Percentiles rank a stretch among this genome's conserved stretches.
Evolutionary conservation across 2,329 filamentous ascomycete genomes (phyloP).

Genomic region (Teratosphaeria nubilosa): DNA sequence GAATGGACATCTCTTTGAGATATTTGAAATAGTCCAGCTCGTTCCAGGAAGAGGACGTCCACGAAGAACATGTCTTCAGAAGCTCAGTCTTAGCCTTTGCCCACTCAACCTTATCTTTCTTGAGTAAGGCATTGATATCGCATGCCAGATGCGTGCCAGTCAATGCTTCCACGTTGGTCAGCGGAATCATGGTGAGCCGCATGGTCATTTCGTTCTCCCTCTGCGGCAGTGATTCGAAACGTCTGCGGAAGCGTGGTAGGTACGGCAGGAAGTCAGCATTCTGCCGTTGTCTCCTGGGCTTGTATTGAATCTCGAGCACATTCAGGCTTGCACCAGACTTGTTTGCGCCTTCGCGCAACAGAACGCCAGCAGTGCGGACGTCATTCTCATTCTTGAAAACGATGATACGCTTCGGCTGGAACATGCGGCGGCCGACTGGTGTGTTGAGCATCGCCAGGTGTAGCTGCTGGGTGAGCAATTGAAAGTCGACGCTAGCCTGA

Average conservation of each 20-base stretch:
- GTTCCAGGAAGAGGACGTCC: conserved; percentile 66
- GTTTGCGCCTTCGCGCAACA: conserved; percentile 63
- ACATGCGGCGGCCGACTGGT: conserved; percentile 72
- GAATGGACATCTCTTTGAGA: conserved; percentile 71
- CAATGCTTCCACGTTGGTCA: conserved; percentile 75
- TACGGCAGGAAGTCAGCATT: conserved; percentile 83
- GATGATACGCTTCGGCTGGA: conserved; percentile 63
- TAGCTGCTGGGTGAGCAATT: conserved; percentile 68
- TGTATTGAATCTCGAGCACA: conserved; percentile 62
- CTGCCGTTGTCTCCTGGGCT: conserved; percentile 57
- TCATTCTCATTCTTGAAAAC: conserved; percentile 73
- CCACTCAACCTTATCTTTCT: conserved; percentile 36
- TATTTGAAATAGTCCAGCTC: conserved; percentile 68
- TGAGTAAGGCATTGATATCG: conserved; percentile 30
- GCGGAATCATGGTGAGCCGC: conserved; percentile 58
- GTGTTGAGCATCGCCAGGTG: conserved; percentile 68
- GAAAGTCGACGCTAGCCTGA: conserved; percentile 68
- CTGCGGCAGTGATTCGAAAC: conserved; percentile 59
- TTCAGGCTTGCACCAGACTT: conserved; percentile 61
- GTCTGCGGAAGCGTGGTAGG: conserved; percentile 56
- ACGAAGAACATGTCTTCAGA: conserved; percentile 57
- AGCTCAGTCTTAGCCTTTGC: conserved; percentile 60
- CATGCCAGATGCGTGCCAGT: conserved; percentile 51
- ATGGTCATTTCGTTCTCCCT: conserved; percentile 56
- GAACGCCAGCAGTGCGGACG: conserved; percentile 68